A percentile compares a stretch with the other conserved stretches of the same genome.
Conservation (phyloP, 2,329 filamentous ascomycete genomes). For the Fusarium abutilonis region DNA sequence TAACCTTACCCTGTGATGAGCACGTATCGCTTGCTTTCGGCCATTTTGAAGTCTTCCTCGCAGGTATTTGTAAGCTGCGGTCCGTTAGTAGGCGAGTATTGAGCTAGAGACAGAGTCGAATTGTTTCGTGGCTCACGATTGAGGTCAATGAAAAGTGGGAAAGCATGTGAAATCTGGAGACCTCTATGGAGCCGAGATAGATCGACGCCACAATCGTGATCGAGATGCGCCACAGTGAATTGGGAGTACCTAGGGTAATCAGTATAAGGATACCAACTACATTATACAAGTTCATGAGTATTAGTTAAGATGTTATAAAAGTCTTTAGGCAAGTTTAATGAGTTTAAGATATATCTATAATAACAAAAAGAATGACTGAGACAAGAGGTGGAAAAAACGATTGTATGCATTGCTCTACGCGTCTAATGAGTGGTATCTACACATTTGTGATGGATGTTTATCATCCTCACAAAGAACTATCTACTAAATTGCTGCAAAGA, state of each 20-base stretch:
- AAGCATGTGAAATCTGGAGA: constrained; percentile 13
- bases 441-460: background rate
- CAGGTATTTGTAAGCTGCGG: background rate
- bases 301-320: no score
- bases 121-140: background rate
- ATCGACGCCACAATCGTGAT: background rate
- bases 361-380: constrained; percentile 33
- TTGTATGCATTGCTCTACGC: background rate
- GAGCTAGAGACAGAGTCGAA: background rate
- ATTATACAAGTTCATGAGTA: no score
- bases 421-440: background rate
- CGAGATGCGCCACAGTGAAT: no score
- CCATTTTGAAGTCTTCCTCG: constrained; percentile 26
- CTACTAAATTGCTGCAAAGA: background rate
- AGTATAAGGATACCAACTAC: no score
- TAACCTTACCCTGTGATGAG: constrained; percentile 26
- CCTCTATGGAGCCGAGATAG: background rate
- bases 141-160: background rate
- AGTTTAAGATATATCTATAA: no score
- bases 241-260: no score
- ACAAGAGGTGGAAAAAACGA: constrained; percentile 3
- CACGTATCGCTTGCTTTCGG: constrained; percentile 47
- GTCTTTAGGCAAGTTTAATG: no score
- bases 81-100: background rate
- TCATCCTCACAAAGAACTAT: constrained; percentile 1